Conservation (phyloP, 2,329 filamentous ascomycete genomes). For the Cercospora zeina region DNA sequence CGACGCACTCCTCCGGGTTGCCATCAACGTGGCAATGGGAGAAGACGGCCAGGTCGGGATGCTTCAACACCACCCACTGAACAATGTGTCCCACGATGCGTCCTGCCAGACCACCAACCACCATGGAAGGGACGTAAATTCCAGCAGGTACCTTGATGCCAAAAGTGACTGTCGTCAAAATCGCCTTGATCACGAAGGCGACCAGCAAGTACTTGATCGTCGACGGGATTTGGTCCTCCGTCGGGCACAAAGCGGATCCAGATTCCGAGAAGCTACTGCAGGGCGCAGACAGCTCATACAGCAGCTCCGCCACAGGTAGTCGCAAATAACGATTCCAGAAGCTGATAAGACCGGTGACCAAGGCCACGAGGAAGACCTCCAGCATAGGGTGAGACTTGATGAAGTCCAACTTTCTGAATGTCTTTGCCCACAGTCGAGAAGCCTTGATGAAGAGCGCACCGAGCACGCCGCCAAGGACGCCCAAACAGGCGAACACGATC, state of each 20-base stretch:
- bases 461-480: slow-evolving; percentile 76
- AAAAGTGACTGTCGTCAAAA: slow-evolving; percentile 87
- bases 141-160: slow-evolving; percentile 95
- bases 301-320: slow-evolving; percentile 82
- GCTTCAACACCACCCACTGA: slow-evolving; percentile 75
- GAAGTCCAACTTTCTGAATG: slow-evolving; percentile 74
- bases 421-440: slow-evolving; percentile 82
- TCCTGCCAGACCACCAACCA: slow-evolving; percentile 89
- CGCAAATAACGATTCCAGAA: slow-evolving; percentile 95
- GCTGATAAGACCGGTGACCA: slow-evolving; percentile 78
- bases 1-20: slow-evolving; percentile 78
- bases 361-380: slow-evolving; percentile 83
- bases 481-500: slow-evolving; percentile 78
- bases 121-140: slow-evolving; percentile 98
- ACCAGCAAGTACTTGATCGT: slow-evolving; percentile 70
- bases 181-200: slow-evolving; percentile 86
- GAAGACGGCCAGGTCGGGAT: slow-evolving; percentile 72
- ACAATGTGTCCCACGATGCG: slow-evolving; percentile 82
- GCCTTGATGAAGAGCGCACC: slow-evolving; percentile 97
- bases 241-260: slow-evolving; percentile 77
- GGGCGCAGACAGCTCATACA: slow-evolving; percentile 87
- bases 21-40: slow-evolving; percentile 67
- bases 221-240: slow-evolving; percentile 71
- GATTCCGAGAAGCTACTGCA: slow-evolving; percentile 70
- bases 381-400: slow-evolving; percentile 84